Evolutionary conservation across 2,329 filamentous ascomycete species (phyloP).

Genomic region (Penicillium sp.): DNA sequence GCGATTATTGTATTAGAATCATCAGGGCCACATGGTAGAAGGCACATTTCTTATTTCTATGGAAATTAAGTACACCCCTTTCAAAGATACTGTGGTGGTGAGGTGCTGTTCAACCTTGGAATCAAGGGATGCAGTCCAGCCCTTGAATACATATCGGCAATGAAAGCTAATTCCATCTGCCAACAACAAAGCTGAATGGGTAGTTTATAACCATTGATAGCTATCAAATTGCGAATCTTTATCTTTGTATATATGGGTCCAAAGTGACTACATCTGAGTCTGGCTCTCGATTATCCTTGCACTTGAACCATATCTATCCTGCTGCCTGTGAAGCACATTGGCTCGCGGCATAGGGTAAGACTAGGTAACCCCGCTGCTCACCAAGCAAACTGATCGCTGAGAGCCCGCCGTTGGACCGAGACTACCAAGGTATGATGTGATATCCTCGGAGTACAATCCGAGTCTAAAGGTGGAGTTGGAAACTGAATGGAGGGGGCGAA

Average conservation of each 20-base stretch:
- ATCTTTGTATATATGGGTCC: not conserved
- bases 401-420: not conserved
- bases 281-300: not conserved
- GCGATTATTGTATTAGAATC: not conserved
- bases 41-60: not conserved
- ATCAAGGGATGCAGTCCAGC: not conserved
- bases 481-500: not conserved
- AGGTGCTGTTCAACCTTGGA: not conserved
- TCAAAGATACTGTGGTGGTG: not conserved
- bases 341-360: not conserved
- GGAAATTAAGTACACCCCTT: not conserved
- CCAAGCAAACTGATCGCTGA: not conserved
- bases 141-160: not conserved
- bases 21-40: not conserved
- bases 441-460: too few relatives aligned
- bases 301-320: not conserved
- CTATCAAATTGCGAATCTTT: not conserved
- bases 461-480: not conserved
- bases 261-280: not conserved
- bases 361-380: not conserved
- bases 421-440: not conserved
- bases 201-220: not conserved
- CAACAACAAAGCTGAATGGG: too few relatives aligned
- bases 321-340: not conserved
- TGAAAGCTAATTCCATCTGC: not conserved